Evolutionary conservation across 495 filamentous ascomycete species (phyloP), one percentile per base, ranked within the genome.

Genomic region (Podospora sp.): DNA sequence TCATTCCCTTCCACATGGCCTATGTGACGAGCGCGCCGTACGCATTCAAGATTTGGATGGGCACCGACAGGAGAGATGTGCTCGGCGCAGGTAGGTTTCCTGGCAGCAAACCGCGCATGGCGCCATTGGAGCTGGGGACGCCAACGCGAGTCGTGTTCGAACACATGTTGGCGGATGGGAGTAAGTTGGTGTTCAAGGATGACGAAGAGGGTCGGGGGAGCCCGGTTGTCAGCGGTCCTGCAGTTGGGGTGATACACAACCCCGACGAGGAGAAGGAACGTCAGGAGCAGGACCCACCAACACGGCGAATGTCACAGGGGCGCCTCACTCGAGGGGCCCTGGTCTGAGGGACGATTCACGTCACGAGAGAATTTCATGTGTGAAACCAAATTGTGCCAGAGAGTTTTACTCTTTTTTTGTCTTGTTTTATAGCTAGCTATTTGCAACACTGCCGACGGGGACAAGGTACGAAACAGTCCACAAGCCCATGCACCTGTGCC

Each of bases 1-100:
- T 82, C 60, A 22, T 83, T 11, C 80, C 83, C 14, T 80, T 84
- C 64, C 71, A 79, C 14, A 68, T 72, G 1, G 77, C 73, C 67
- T 83, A 84, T 68, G 59, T 77, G 16, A 75, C 77, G n/a, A 76
- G 72, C 63, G 76, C 78, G 22, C 82, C 82, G 16, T 74, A 75
- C 5, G 70, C 62, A 50, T 68, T 72, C 56, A 64, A 68, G 27
- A 11, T 84, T 6, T 83, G 78, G 75, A 52, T 85, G 35, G 78
- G 81, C 22, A 75, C 79, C 65, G 72, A 78, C 55, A 70, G 82
- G 11, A 71, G 75, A 62, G 83, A 85, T 63, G 77, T 82, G 33
- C 65, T 86, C 20, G 81, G 82, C 25, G 60, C 78, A 7, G 63
- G 66, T 40, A 71, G 78, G 18, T 63, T 87, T 50, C 83, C 83